phyloP scores from a whole-genome alignment of 1,139 yeast genomes.

The Insectozyma bohioensis region DNA sequence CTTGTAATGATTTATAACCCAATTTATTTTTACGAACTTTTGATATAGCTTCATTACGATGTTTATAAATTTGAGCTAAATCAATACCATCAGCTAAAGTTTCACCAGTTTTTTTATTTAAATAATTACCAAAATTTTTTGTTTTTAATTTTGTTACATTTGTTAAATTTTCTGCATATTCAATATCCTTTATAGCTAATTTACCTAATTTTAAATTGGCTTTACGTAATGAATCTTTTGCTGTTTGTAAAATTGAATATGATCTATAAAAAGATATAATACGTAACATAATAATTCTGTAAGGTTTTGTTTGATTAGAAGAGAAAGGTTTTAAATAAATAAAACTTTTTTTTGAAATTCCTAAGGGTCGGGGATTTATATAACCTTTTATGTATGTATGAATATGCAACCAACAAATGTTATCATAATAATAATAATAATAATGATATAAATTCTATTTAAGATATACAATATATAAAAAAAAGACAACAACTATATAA shows the following conservation, averaged over 20 bases:
- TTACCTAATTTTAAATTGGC: conserved; percentile 23
- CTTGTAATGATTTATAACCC: conserved; percentile 42
- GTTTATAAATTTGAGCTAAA: conserved; percentile 20
- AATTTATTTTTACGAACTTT: conserved; percentile 27
- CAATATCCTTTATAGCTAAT: conserved; percentile 33
- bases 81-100: conserved; percentile 30
- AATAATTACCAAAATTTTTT: conserved; percentile 22
- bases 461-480: too few species aligned
- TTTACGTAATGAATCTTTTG: conserved; percentile 34
- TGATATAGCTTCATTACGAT: conserved; percentile 12
- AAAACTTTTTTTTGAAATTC: too few species aligned
- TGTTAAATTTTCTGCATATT: conserved; percentile 26
- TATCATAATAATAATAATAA: too few species aligned
- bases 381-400: too few species aligned
- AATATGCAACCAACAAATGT: too few species aligned
- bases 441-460: too few species aligned
- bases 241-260: conserved; percentile 33
- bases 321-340: too few species aligned
- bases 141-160: conserved; percentile 24
- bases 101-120: conserved; percentile 28
- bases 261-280: conserved; percentile 13
- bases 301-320: too few species aligned
- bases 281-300: too few species aligned
- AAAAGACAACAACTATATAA: too few species aligned
- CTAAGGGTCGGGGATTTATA: too few species aligned